phyloP scores from a whole-genome alignment of 257 asterid genomes.

The Primulina eburnea region DNA sequence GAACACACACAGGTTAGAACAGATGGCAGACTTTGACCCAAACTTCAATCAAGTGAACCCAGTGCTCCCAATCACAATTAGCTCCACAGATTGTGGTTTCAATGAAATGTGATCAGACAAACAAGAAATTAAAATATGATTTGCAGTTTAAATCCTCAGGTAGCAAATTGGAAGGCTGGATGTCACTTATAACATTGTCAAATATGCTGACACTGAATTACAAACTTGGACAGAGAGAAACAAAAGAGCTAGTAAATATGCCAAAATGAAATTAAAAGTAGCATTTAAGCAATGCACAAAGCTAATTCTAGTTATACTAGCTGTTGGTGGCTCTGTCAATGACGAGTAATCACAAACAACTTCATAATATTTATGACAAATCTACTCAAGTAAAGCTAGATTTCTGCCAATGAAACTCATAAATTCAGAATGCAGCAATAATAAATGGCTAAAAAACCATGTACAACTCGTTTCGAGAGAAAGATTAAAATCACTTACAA shows the following conservation, averaged over 20 bases:
- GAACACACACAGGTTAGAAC: background rate
- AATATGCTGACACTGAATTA: background rate
- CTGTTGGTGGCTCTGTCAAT: slow-evolving; percentile 4
- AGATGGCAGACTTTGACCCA: background rate
- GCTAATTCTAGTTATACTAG: background rate
- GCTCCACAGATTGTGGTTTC: slow-evolving; percentile 3
- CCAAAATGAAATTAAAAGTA: slow-evolving; percentile 4
- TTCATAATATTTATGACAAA: slow-evolving; percentile 14
- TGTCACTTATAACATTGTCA: background rate
- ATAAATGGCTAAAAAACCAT: background rate
- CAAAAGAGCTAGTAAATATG: background rate
- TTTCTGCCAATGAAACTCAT: background rate
- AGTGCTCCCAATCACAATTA: slow-evolving; percentile 8
- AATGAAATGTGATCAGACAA: background rate
- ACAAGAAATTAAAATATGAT: background rate
- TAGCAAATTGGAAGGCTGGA: slow-evolving; percentile 10
- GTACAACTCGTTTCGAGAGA: background rate
- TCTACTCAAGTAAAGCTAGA: background rate
- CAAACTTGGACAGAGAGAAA: slow-evolving; percentile 10
- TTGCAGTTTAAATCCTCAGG: background rate
- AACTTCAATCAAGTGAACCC: slow-evolving; percentile 10
- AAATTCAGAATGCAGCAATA: background rate
- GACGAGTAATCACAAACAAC: background rate
- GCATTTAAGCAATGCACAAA: slow-evolving; percentile 8
- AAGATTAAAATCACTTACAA: slow-evolving; percentile 14